Evolutionary conservation across 208 protist genomes (phyloP), one percentile per base, ranked within the genome.

Genomic region (Leishmania lainsoni): DNA sequence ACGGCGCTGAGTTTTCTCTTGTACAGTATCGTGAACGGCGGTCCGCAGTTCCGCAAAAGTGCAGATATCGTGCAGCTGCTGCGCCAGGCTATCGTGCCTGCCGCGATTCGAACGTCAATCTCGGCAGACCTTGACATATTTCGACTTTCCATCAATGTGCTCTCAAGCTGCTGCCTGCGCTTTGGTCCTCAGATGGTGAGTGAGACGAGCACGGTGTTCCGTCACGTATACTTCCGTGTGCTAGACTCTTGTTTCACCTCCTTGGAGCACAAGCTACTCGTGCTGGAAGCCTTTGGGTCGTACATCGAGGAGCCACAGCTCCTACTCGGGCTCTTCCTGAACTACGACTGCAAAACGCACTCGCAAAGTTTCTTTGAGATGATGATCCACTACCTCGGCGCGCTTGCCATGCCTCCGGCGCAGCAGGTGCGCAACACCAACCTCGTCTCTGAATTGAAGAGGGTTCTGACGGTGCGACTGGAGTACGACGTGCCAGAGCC

Each of bases 271-370:
- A 99, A 99, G 83, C 79, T 90, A 26, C 82, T 98, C 26, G 94
- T 99, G 14, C 81, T 99, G 20, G 94, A 98, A 66, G 95, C 87
- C 10, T 91, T 99, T 35, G 83, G 83, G 42, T 89, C 89, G 32
- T 96, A 98, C 85, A 98, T 96, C 81, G 94, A 98, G 81, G 94
- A 98, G 83, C 96, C 98, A 66, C 96, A 99, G 83, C 93, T 96
- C 35, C 81, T 99, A n/a, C 86, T 99, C 0, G 94, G 97, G 73
- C 91, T 99, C 22, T 99, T 99, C 81, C 81, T 99, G 65, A 99
- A 99, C 90, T 99, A 99, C 89, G 99, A 99, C 85, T 99, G 99
- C 86, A 98, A 99, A 86, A 89, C 98, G 5, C 85, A 95, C 69
- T 92, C 91, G n/a, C 91, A 94, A 61, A 98, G 98, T 77, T 91